phyloP scores from a whole-genome alignment of 805 yeast species.

The Komagataella kurtzmanii region DNA sequence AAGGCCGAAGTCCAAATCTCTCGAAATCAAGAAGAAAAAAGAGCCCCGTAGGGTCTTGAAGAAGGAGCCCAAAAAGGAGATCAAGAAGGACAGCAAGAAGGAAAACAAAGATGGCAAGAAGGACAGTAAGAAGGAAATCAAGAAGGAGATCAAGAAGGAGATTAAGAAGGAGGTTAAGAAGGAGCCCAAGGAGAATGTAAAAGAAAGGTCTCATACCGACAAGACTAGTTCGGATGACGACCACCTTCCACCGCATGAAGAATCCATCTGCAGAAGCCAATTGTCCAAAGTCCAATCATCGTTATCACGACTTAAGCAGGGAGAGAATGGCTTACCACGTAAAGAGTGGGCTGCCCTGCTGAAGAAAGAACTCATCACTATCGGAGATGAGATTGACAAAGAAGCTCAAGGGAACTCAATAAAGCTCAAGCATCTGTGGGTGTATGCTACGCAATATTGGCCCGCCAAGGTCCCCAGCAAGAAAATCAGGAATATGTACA shows the following conservation, averaged over 20 bases:
- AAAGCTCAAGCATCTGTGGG: constrained; percentile 53
- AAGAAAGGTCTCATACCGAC: not conserved
- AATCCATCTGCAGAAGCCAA: constrained; percentile 33
- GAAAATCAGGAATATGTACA: constrained; percentile 68
- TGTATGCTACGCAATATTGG: constrained; percentile 76
- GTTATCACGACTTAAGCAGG: constrained; percentile 52
- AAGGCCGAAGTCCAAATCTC: constrained; percentile 6
- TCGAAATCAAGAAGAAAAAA: constrained; percentile 8
- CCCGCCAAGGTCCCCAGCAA: constrained; percentile 71
- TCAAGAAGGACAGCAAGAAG: not conserved
- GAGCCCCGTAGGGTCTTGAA: not conserved
- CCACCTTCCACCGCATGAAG: constrained; percentile 5
- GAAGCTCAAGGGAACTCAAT: constrained; percentile 20
- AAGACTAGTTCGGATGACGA: not conserved
- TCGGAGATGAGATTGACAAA: constrained; percentile 58
- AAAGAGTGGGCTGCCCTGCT: constrained; percentile 66
- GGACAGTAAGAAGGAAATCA: constrained; percentile 3
- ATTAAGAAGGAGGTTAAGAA: constrained; percentile 4
- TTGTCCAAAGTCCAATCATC: constrained; percentile 60
- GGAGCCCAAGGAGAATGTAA: constrained; percentile 4
- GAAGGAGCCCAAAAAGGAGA: constrained; percentile 5
- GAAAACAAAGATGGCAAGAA: not conserved
- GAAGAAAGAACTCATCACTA: constrained; percentile 50
- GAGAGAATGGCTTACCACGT: constrained; percentile 60
- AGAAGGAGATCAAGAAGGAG: constrained; percentile 3